These are phyloP conservation scores for Salix brachista DNA, from an alignment of 345 rosid species.

Conservation along the genomic window DNA sequence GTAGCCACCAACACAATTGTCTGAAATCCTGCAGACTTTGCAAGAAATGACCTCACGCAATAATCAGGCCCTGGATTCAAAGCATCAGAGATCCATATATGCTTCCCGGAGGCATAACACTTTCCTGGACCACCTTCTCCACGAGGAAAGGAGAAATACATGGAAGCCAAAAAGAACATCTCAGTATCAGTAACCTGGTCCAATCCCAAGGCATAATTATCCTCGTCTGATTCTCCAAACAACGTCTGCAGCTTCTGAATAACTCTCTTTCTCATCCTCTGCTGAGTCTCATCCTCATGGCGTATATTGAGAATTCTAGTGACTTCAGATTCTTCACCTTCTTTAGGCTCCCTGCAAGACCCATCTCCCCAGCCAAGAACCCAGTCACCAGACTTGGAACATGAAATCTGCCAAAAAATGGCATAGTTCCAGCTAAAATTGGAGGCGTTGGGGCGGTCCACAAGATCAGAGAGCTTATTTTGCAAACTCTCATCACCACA, in stretches of 20 bases:
- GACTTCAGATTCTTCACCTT: slow-evolving; percentile 63
- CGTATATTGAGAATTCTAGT: slow-evolving; percentile 30
- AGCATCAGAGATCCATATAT: slow-evolving; percentile 65
- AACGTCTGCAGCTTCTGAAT: slow-evolving; percentile 73
- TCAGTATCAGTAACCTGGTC: slow-evolving; percentile 91
- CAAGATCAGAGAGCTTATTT: slow-evolving; percentile 85
- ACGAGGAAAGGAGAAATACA: slow-evolving; percentile 89
- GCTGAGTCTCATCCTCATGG: slow-evolving; percentile 56
- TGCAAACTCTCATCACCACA: slow-evolving; percentile 72
- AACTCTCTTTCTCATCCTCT: slow-evolving; percentile 84
- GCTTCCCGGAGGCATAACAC: slow-evolving; percentile 72
- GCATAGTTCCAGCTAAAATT: slow-evolving; percentile 98
- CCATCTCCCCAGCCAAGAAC: slow-evolving; percentile 99
- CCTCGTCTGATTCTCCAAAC: slow-evolving; percentile 92
- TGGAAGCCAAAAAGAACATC: slow-evolving; percentile 88
- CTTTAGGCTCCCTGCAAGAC: slow-evolving; percentile 81
- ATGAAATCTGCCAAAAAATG: slow-evolving; percentile 87
- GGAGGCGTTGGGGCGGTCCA: slow-evolving; percentile 62
- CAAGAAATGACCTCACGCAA: slow-evolving; percentile 80
- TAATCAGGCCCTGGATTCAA: slow-evolving; percentile 51
- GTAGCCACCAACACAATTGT: slow-evolving; percentile 82
- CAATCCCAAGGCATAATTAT: slow-evolving; percentile 67
- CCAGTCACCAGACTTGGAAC: slow-evolving; percentile 77
- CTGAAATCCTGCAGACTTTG: slow-evolving; percentile 73
- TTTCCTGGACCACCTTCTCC: slow-evolving; percentile 93